Conservation (phyloP, 2,329 filamentous ascomycete species). For the Apiospora rasikravindrae region DNA sequence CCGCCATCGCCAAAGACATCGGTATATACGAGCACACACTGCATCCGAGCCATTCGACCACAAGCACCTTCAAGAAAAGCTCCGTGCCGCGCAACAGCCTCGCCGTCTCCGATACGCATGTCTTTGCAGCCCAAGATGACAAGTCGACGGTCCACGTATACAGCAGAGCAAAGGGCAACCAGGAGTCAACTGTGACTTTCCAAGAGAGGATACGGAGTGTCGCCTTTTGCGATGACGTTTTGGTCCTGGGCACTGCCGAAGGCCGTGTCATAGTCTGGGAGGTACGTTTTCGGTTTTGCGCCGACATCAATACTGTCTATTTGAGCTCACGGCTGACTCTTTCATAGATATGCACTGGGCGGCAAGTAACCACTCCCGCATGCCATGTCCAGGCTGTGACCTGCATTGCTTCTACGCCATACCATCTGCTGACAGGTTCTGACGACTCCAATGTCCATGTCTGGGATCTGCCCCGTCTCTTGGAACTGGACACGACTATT, state of each 20-base stretch:
- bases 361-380: constrained; percentile 75
- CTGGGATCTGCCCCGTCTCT: constrained; percentile 80
- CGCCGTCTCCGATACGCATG: constrained; percentile 78
- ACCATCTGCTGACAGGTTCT: constrained; percentile 78
- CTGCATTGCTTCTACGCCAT: constrained; percentile 72
- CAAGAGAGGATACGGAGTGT: constrained; percentile 84
- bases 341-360: constrained; percentile 71
- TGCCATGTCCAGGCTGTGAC: constrained; percentile 83
- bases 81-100: constrained; percentile 79
- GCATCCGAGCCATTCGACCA: constrained; percentile 77
- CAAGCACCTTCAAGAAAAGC: constrained; percentile 88
- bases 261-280: constrained; percentile 93
- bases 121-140: constrained; percentile 89
- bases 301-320: neutral
- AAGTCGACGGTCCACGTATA: constrained; percentile 96
- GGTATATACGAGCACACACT: constrained; percentile 87
- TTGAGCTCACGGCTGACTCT: neutral
- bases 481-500: constrained; percentile 61
- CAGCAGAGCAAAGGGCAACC: constrained; percentile 79
- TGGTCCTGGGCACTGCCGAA: constrained; percentile 82
- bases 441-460: constrained; percentile 90
- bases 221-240: constrained; percentile 71
- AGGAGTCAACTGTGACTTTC: constrained; percentile 88
- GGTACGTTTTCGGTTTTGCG: constrained; percentile 56
- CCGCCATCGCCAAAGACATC: constrained; percentile 74